These are phyloP conservation scores for Pseudozyma pruni DNA, from an alignment of 1,284 basidiomycete genomes.

Conservation along the genomic window DNA sequence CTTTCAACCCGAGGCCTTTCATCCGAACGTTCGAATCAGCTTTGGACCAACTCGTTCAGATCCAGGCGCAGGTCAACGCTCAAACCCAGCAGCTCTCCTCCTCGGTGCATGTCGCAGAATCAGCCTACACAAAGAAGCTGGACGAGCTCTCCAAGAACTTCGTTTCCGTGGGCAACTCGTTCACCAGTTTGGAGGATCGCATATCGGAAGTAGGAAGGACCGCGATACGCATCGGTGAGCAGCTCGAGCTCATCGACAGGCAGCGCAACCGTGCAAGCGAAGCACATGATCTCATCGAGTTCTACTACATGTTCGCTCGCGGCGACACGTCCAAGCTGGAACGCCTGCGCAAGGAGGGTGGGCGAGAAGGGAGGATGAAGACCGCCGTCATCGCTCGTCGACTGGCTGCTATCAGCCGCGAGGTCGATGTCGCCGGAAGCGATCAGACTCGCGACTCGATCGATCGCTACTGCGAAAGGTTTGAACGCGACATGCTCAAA, in stretches of 20 bases:
- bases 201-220: conserved; percentile 95
- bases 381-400: conserved; percentile 90
- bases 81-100: conserved; percentile 91
- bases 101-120: conserved; percentile 86
- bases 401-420: conserved; percentile 87
- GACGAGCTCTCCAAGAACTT: conserved; percentile 90
- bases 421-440: conserved; percentile 74
- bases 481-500: conserved; percentile 97
- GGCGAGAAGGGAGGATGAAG: conserved; percentile 81
- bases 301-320: conserved; percentile 90
- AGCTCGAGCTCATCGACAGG: conserved; percentile 92
- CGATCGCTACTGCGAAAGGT: conserved; percentile 96
- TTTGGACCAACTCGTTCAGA: conserved; percentile 83
- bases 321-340: conserved; percentile 84
- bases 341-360: conserved; percentile 79
- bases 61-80: conserved; percentile 86
- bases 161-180: conserved; percentile 71
- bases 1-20: conserved; percentile 93
- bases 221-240: conserved; percentile 90
- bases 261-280: conserved; percentile 92
- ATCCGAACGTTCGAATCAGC: conserved; percentile 89
- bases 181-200: conserved; percentile 59
- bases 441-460: conserved; percentile 72
- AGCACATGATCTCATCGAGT: conserved; percentile 92
- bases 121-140: conserved; percentile 94